Conservation (phyloP, 1,284 basidiomycete species). For the Malassezia yamatoensis region DNA sequence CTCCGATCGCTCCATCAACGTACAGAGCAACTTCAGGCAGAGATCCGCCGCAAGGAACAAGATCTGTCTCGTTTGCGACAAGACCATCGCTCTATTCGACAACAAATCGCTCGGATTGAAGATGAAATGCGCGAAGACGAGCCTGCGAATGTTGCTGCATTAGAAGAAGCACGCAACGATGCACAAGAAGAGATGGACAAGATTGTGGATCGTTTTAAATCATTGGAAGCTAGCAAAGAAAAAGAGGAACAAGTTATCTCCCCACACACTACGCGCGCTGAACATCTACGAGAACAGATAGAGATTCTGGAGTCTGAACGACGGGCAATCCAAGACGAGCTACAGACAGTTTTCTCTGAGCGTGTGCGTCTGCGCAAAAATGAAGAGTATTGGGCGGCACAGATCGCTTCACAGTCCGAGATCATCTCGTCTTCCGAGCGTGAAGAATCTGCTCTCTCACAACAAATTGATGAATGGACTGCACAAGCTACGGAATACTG, state of each 20-base stretch:
- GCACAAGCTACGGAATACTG: slow-evolving; percentile 59
- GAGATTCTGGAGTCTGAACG: slow-evolving; percentile 25
- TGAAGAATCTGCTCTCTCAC: slow-evolving; percentile 56
- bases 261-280: slow-evolving; percentile 16
- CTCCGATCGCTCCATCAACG: slow-evolving; percentile 11
- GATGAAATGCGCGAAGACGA: slow-evolving; percentile 63
- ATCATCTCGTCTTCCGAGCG: slow-evolving; percentile 53
- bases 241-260: slow-evolving; percentile 42
- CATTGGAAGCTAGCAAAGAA: slow-evolving; percentile 24
- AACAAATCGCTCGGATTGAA: slow-evolving; percentile 50
- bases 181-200: slow-evolving; percentile 26
- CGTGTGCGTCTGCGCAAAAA: slow-evolving; percentile 19
- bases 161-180: slow-evolving; percentile 53
- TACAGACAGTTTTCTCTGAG: slow-evolving; percentile 28
- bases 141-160: slow-evolving; percentile 60
- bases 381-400: slow-evolving; percentile 24
- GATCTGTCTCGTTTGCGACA: slow-evolving; percentile 12
- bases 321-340: slow-evolving; percentile 51
- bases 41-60: slow-evolving; percentile 15
- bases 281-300: slow-evolving; percentile 23
- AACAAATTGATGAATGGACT: slow-evolving; percentile 13
- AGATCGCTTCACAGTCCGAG: slow-evolving; percentile 21
- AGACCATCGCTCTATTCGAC: slow-evolving; percentile 18
- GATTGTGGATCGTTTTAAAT: slow-evolving; percentile 26
- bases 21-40: slow-evolving; percentile 10